Conservation (phyloP, 2,329 filamentous ascomycete genomes). For the Paracorniculantispora psalliotae region DNA sequence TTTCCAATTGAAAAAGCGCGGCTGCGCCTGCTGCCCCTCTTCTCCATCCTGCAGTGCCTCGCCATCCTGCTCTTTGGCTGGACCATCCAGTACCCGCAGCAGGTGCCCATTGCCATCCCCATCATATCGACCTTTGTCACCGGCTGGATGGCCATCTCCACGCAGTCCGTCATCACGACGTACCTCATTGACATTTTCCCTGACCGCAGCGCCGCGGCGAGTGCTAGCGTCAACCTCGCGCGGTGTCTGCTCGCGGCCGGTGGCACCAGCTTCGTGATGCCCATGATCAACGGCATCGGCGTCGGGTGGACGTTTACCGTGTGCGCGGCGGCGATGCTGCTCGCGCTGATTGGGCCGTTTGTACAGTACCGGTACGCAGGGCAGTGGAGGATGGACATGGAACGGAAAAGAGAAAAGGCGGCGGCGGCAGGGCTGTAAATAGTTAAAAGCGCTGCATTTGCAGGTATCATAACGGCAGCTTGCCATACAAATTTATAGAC, state of each 20-base stretch:
- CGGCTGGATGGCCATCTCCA: constrained; percentile 47
- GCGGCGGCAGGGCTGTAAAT: neutral
- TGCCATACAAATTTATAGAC: too few species aligned
- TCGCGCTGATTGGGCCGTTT: constrained; percentile 39
- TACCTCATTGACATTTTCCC: constrained; percentile 51
- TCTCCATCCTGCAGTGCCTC: constrained; percentile 38
- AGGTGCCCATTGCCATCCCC: constrained; percentile 43
- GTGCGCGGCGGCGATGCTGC: constrained; percentile 36
- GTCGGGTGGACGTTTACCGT: constrained; percentile 44
- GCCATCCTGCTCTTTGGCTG: constrained; percentile 49
- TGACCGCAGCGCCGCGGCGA: constrained; percentile 44
- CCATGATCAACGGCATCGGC: constrained; percentile 42
- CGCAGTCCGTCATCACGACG: constrained; percentile 44
- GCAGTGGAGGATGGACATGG: constrained; percentile 29
- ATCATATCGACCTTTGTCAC: constrained; percentile 47
- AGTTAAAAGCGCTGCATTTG: neutral
- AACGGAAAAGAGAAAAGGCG: neutral
- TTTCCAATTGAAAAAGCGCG: constrained; percentile 49
- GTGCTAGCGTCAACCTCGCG: constrained; percentile 48
- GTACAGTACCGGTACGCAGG: constrained; percentile 39
- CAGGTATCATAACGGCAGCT: too few species aligned
- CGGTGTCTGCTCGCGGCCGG: constrained; percentile 48
- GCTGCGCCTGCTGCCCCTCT: constrained; percentile 43
- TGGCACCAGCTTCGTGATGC: constrained; percentile 45
- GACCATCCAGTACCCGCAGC: constrained; percentile 39